Conservation (phyloP, 306 rosid species). For the Senna siamea region DNA sequence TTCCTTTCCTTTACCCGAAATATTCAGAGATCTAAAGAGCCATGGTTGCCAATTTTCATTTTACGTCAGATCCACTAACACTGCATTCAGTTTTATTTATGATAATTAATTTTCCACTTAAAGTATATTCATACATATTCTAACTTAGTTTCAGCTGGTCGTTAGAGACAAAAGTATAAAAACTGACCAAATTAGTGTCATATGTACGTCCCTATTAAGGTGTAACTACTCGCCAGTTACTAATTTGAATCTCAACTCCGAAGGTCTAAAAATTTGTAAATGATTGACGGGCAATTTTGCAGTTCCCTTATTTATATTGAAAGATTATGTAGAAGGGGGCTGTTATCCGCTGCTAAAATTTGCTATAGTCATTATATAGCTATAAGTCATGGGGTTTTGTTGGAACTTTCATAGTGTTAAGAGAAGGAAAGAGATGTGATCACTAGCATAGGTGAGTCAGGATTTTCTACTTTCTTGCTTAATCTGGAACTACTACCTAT, state of each 20-base stretch:
- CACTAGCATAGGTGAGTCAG: not conserved
- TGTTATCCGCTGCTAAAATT: not conserved
- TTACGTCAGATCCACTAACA: constrained; percentile 49
- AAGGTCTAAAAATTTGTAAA: not conserved
- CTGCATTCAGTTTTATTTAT: not conserved
- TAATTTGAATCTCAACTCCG: not conserved
- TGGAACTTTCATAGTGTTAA: not conserved
- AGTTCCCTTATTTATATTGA: not conserved
- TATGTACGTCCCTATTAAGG: not conserved
- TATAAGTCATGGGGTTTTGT: constrained; percentile 4
- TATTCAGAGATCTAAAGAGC: constrained; percentile 37
- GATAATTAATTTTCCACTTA: not conserved
- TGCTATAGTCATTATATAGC: constrained; percentile 11
- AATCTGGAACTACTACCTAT: not conserved
- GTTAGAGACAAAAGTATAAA: not conserved
- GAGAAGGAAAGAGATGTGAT: not conserved
- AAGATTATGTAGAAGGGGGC: not conserved
- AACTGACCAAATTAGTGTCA: not conserved
- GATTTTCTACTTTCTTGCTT: not conserved
- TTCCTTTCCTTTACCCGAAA: constrained; percentile 1
- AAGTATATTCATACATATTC: not conserved
- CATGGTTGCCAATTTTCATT: not conserved
- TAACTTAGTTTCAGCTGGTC: not conserved
- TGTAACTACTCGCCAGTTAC: not conserved
- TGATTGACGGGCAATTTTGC: not conserved